Evolutionary conservation across 257 asterid genomes (phyloP), one percentile per base, ranked within the genome.

Genomic region (Orobanche coerulescens): DNA sequence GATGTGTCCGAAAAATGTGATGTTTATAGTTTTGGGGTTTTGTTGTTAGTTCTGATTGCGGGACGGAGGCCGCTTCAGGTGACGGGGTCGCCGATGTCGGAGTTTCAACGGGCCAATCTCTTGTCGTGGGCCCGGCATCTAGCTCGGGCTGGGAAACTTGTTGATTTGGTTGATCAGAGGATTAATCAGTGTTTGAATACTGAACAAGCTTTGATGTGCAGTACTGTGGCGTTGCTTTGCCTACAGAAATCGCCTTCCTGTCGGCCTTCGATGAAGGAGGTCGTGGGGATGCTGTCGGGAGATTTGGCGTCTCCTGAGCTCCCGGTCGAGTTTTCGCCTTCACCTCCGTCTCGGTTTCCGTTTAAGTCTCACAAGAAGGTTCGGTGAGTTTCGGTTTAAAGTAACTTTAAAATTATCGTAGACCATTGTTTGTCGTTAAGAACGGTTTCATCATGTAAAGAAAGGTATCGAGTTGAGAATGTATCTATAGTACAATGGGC

Each of bases 31-130:
- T 93, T 58, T 28, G 98, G 98, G 13, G 97, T 93, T 58, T 78
- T 89, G 55, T 68, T 93, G 33, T 75, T 93, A 34, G 98, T 93
- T 69, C 74, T 93, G 15, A 65, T 93, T 20, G 82, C 98, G 0
- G 97, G 98, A 5, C 83, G 98, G 20, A 76, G 98, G 74, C 98
- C 98, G 25, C 95, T 93, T 64, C 91, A 93, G 81, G 95, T 93
- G 61, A 93, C 95, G 0, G 96, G 96, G 1, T 93, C 97, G 0
- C 97, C 98, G 26, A 76, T 86, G 95, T 79, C 95, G 0, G 97
- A 93, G 61, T 89, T 89, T 76, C 90, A 84, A 44, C 78, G 91
- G 16, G 98, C 97, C 40, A 93, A 93, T 74, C 95, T 93, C 24
- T 65, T 89, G 10, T 93, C 97, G 0, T 93, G 97, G 98, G 85